Evolutionary conservation across 768 basidiomycete genomes (phyloP), one percentile per base, ranked within the genome.

Genomic region (Leucogyrophana mollusca): DNA sequence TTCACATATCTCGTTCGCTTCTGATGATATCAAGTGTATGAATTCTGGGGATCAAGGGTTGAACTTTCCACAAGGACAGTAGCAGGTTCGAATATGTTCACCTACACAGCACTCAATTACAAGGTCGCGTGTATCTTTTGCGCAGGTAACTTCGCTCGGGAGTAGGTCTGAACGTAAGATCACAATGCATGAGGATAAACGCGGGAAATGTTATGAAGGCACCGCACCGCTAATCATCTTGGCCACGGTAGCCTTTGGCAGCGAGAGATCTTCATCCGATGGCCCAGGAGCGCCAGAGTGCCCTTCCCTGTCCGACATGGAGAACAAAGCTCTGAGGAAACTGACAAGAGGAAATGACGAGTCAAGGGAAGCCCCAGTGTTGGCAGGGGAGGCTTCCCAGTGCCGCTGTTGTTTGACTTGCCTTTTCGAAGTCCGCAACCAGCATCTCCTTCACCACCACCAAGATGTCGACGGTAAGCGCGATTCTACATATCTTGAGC

Each of bases 91-190:
- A 32, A 49, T 45, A 50, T 73, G 78, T 86, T 86, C 74, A 96
- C 96, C 96, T 81, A 98, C 92, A 82, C 95, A 97, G 59, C 94
- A 98, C 72, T 97, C 94, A 66, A 94, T 94, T 34, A 99, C 87
- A 53, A 98, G 69, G 74, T 98, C 96, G 57, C 93, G 86, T 52
- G 95, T 95, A 59, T 98, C 96, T 69, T 97, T 98, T 20, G 94
- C 82, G 60, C 93, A 97, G 23, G 82, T 74, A 10, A 95, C 77
- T 58, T 96, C 94, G 54, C 69, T 79, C 18, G 95, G 93, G 13
- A 98, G 79, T 52, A 97, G 70, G 59, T 99, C 96, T 98, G 64
- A 24, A 48, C 38, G 14, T 30, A 32, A 11, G 37, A 32, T n/a
- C 18, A 32, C 30, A 48, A 35, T 40, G 35, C 40, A 25, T 47